Evolutionary conservation across 331 rosid species (phyloP).

Genomic region (Stylosanthes scabra): DNA sequence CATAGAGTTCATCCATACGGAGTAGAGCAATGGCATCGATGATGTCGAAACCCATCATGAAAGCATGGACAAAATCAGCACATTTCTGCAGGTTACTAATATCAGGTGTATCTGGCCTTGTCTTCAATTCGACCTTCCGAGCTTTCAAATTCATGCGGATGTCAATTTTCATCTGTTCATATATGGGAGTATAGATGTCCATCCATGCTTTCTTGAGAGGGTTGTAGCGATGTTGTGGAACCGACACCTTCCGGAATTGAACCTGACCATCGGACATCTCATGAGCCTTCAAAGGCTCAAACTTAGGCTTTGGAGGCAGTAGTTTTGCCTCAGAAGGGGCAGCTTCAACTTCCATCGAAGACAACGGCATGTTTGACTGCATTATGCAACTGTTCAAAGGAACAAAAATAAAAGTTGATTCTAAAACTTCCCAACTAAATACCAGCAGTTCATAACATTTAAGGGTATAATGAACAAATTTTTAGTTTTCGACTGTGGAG

Average conservation of each 20-base stretch:
- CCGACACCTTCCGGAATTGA: conserved; percentile 81
- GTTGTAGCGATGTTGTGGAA: conserved; percentile 80
- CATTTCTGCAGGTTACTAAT: conserved; percentile 81
- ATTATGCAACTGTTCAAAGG: conserved; percentile 44
- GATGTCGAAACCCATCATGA: conserved; percentile 85
- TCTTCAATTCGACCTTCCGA: conserved; percentile 80
- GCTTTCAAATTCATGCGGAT: conserved; percentile 86
- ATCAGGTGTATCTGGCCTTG: conserved; percentile 80
- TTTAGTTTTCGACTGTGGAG: too few species aligned
- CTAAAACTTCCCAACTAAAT: too few species aligned
- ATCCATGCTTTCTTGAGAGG: conserved; percentile 93
- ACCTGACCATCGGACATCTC: conserved; percentile 86
- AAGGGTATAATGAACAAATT: too few species aligned
- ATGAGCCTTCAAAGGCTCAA: conserved; percentile 80
- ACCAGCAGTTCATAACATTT: too few species aligned
- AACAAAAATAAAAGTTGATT: background rate
- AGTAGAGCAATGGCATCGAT: conserved; percentile 82
- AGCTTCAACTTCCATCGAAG: conserved; percentile 71
- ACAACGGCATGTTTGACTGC: conserved; percentile 57
- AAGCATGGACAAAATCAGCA: conserved; percentile 95
- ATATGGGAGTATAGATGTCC: conserved; percentile 80
- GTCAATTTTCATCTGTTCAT: conserved; percentile 85
- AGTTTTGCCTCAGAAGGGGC: conserved; percentile 40
- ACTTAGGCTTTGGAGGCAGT: conserved; percentile 72
- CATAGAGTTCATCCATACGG: conserved; percentile 84